Percentiles rank a stretch among this genome's conserved stretches.
These are phyloP conservation scores for Datisca glomerata DNA, from an alignment of 306 rosid species.

Conservation along the genomic window DNA sequence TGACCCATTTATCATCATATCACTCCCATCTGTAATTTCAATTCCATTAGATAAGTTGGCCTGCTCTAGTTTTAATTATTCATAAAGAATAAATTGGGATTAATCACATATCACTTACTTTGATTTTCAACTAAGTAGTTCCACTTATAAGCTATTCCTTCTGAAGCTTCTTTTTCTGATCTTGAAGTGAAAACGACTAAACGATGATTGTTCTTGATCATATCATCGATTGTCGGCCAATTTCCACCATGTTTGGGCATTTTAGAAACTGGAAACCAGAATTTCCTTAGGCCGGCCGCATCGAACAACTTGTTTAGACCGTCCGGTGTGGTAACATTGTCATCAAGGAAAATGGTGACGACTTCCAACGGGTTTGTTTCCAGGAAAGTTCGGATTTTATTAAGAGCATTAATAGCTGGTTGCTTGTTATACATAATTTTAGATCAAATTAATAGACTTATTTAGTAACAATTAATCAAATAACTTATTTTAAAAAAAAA, in stretches of 20 bases:
- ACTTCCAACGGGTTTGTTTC: not conserved
- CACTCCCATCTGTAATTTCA: constrained; percentile 46
- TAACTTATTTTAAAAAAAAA: too few species aligned
- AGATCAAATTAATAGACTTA: too few species aligned
- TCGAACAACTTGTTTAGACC: not conserved
- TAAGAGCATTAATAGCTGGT: not conserved
- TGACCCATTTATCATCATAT: constrained; percentile 45
- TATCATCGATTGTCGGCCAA: not conserved
- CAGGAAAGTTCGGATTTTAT: not conserved
- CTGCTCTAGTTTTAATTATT: too few species aligned
- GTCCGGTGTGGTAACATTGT: not conserved
- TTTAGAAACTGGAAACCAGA: not conserved
- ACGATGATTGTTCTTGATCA: not conserved
- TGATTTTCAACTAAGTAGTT: constrained; percentile 50
- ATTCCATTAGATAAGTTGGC: not conserved
- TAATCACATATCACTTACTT: constrained; percentile 20
- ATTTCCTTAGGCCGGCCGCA: not conserved
- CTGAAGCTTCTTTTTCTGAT: constrained; percentile 36
- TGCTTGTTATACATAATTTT: too few species aligned
- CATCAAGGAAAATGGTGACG: not conserved
- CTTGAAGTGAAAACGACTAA: constrained; percentile 23
- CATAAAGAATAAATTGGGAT: not conserved
- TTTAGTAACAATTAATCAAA: too few species aligned
- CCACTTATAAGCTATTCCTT: constrained; percentile 63
- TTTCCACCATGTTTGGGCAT: not conserved